A percentile compares a stretch with the other conserved stretches of the same genome.
Conservation (phyloP, 768 basidiomycete species). For the Boletus pseudo-olivaceus region DNA sequence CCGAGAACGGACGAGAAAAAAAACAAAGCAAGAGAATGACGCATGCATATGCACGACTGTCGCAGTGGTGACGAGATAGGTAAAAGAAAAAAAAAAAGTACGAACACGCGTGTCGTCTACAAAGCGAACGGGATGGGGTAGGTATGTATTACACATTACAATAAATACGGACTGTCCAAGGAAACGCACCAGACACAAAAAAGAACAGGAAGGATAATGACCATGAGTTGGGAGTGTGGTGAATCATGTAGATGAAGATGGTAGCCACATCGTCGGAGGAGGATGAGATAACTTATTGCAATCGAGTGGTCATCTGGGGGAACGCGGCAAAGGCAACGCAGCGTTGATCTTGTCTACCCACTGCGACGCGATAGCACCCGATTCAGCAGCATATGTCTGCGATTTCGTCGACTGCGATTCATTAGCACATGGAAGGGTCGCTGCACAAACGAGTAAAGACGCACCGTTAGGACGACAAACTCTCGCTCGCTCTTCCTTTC, state of each 20-base stretch:
- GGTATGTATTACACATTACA: not conserved
- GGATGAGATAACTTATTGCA: not conserved
- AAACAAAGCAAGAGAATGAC: not conserved
- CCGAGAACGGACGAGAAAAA: not conserved
- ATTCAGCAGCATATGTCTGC: conserved; percentile 41
- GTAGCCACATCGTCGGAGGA: not conserved
- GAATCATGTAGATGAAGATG: not conserved
- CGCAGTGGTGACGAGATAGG: not conserved
- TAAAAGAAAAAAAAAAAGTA: not conserved
- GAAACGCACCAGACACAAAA: not conserved
- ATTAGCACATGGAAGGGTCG: not conserved
- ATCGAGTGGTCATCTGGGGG: not conserved
- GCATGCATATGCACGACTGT: not conserved
- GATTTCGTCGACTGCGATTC: conserved; percentile 42
- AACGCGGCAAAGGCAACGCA: conserved; percentile 21
- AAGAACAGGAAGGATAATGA: not conserved
- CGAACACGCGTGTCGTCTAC: not conserved
- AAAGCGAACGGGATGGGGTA: not conserved
- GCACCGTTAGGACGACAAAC: conserved; percentile 59
- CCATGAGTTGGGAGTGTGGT: not conserved
- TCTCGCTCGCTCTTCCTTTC: conserved; percentile 54
- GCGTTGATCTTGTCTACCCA: conserved; percentile 43
- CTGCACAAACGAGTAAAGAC: conserved; percentile 18
- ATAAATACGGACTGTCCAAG: not conserved
- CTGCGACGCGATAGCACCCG: conserved; percentile 29